Conservation (phyloP, 2,329 filamentous ascomycete genomes). For the Macrophomina tecta region DNA sequence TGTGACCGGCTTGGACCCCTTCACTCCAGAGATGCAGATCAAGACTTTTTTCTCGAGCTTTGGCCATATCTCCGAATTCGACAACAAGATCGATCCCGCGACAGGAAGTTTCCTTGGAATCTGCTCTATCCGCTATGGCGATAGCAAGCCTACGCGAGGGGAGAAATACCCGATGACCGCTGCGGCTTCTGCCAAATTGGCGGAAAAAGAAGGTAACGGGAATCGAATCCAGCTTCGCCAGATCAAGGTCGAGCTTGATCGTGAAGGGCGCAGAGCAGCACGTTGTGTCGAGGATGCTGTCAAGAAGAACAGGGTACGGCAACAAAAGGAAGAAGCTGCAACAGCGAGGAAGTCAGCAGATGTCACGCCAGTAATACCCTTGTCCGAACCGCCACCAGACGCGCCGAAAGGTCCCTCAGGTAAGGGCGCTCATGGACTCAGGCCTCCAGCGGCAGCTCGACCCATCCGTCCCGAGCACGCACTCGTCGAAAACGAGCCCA, state of each 20-base stretch:
- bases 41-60: constrained; percentile 77
- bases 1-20: constrained; percentile 93
- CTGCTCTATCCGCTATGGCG: constrained; percentile 87
- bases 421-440: constrained; percentile 47
- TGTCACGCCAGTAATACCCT: constrained; percentile 33
- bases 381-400: constrained; percentile 69
- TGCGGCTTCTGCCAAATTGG: constrained; percentile 79
- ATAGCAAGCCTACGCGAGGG: constrained; percentile 63
- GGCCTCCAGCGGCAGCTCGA: constrained; percentile 35
- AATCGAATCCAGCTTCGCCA: constrained; percentile 78
- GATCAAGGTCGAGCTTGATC: constrained; percentile 86
- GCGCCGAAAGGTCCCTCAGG: constrained; percentile 85
- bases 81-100: constrained; percentile 92
- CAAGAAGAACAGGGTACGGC: constrained; percentile 69
- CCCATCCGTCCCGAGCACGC: constrained; percentile 53
- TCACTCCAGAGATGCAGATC: constrained; percentile 80
- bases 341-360: constrained; percentile 38
- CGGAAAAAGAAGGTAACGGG: constrained; percentile 77
- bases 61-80: constrained; percentile 87
- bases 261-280: constrained; percentile 82
- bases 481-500: constrained; percentile 68
- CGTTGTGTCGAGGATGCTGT: constrained; percentile 78
- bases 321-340: constrained; percentile 52
- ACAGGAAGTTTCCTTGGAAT: constrained; percentile 95
- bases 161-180: constrained; percentile 63